These are phyloP conservation scores for Dactylorhiza incarnata DNA, from an alignment of 106 monocot species.

Conservation along the genomic window DNA sequence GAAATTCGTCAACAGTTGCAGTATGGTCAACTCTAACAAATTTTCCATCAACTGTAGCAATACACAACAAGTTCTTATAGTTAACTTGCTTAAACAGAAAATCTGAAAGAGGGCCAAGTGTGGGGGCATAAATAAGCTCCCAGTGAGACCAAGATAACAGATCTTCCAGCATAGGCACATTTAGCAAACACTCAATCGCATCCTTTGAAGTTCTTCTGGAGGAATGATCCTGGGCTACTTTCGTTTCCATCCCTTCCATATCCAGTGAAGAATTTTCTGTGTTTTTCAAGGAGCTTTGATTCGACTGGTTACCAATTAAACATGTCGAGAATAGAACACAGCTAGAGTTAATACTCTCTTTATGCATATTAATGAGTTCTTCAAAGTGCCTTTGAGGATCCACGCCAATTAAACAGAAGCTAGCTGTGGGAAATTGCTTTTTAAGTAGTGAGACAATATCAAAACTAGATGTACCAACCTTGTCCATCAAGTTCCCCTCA, in stretches of 20 bases:
- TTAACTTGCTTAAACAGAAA: conserved; percentile 52
- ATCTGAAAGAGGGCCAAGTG: conserved; percentile 64
- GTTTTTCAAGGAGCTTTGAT: conserved; percentile 2
- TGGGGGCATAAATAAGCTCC: conserved; percentile 68
- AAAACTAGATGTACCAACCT: conserved; percentile 16
- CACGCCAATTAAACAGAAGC: conserved; percentile 43
- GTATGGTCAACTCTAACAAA: conserved; percentile 68
- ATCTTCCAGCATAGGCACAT: conserved; percentile 87
- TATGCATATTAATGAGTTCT: conserved; percentile 25
- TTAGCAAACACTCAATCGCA: conserved; percentile 68
- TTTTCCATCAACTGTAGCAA: conserved; percentile 72
- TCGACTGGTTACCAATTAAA: conserved; percentile 40
- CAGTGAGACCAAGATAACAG: conserved; percentile 86
- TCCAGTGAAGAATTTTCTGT: conserved; percentile 10
- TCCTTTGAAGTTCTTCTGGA: conserved; percentile 35
- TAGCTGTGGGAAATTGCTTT: conserved; percentile 78
- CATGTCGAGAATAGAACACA: conserved; percentile 54
- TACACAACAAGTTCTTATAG: conserved; percentile 51
- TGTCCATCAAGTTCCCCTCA: conserved; percentile 20
- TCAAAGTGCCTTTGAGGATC: conserved; percentile 15
- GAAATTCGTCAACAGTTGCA: conserved; percentile 66
- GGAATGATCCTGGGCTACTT: conserved; percentile 5
- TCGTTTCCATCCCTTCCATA: background rate
- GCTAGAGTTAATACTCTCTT: conserved; percentile 19
- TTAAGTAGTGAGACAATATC: conserved; percentile 48